Conservation (phyloP, 1,139 yeast species). For the Pichia sp. region DNA sequence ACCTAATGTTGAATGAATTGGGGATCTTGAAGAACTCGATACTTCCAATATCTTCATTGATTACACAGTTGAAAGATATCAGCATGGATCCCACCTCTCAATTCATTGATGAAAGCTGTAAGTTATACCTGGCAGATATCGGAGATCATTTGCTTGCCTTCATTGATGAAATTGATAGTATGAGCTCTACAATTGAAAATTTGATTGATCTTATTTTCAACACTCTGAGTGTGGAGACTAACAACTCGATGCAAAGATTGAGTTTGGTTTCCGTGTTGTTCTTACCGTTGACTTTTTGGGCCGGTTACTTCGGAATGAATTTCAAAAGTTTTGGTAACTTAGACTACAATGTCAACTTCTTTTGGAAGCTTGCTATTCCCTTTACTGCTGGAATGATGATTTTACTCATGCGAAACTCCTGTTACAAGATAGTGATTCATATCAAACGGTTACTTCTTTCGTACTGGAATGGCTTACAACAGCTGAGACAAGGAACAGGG, state of each 20-base stretch:
- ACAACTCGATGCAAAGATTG: constrained; percentile 47
- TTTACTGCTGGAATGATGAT: constrained; percentile 39
- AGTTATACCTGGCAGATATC: constrained; percentile 47
- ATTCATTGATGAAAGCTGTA: constrained; percentile 22
- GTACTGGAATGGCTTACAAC: constrained; percentile 2
- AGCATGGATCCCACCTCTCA: constrained; percentile 36
- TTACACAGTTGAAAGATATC: constrained; percentile 41
- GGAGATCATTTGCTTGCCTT: constrained; percentile 48
- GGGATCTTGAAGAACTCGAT: constrained; percentile 42
- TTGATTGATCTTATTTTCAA: constrained; percentile 49
- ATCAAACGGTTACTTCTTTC: constrained; percentile 1
- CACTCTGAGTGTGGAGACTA: constrained; percentile 48
- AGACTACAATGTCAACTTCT: constrained; percentile 39
- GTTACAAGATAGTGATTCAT: constrained; percentile 13
- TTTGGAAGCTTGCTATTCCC: constrained; percentile 51
- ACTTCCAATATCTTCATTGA: constrained; percentile 42
- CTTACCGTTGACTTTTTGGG: constrained; percentile 50
- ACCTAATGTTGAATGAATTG: constrained; percentile 48
- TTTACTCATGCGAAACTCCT: constrained; percentile 32
- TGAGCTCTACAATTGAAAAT: constrained; percentile 46
- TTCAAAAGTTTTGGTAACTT: constrained; percentile 47
- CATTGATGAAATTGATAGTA: constrained; percentile 47
- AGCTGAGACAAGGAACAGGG: neutral
- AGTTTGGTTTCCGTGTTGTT: constrained; percentile 51
- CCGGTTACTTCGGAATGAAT: constrained; percentile 59